A percentile compares a stretch with the other conserved stretches of the same genome.
phyloP scores from a whole-genome alignment of 108 stramenopile genomes.

The Conticribra weissflogii region DNA sequence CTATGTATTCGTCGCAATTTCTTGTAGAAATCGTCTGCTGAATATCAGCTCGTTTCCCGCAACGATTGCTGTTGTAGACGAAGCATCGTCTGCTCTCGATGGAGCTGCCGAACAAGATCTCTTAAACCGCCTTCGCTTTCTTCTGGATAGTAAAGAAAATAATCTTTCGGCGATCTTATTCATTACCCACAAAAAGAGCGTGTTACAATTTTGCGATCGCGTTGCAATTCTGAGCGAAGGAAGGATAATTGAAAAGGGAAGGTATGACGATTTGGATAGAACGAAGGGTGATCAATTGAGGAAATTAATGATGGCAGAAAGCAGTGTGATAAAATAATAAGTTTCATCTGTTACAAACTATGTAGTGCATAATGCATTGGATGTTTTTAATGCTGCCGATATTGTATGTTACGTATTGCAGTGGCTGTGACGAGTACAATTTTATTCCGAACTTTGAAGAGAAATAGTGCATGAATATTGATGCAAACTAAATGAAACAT shows the following conservation, averaged over 20 bases:
- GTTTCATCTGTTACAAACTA: no score
- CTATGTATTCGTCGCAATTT: slow-evolving; percentile 1
- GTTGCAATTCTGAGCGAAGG: slow-evolving; percentile 38
- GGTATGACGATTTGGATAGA: slow-evolving; percentile 17
- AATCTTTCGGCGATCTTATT: slow-evolving; percentile 45
- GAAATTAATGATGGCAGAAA: slow-evolving; percentile 18
- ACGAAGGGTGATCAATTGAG: slow-evolving; percentile 17
- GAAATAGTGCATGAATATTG: no score
- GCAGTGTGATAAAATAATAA: background rate
- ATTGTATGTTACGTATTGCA: no score
- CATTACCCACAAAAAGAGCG: slow-evolving; percentile 50
- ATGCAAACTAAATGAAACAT: no score
- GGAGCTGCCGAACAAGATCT: slow-evolving; percentile 43
- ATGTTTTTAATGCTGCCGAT: no score
- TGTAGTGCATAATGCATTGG: no score
- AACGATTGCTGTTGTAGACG: slow-evolving; percentile 14
- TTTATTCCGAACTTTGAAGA: no score
- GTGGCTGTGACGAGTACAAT: no score
- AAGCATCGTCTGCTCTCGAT: slow-evolving; percentile 48
- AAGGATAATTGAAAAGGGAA: slow-evolving; percentile 23
- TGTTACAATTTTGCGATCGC: slow-evolving; percentile 38
- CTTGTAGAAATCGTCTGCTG: background rate
- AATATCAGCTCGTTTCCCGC: background rate
- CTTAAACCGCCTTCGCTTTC: slow-evolving; percentile 30
- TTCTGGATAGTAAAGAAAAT: slow-evolving; percentile 45